Evolutionary conservation across 192 early-diverging fungal species (phyloP), one percentile per base, ranked within the genome.

Genomic region (Backusella sp.): DNA sequence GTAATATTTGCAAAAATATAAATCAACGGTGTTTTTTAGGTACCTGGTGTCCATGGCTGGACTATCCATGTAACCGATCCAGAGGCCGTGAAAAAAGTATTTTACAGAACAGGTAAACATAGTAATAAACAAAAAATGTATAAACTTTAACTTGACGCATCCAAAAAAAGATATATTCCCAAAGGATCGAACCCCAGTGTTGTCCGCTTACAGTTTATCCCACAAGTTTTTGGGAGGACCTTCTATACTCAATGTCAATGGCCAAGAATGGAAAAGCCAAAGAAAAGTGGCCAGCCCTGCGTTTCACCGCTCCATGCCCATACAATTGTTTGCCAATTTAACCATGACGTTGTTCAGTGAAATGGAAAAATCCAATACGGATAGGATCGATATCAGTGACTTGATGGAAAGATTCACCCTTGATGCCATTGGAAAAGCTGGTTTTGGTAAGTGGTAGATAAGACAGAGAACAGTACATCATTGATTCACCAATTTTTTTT

Each of bases 361-460:
- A 23, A 69, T 69, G 19, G 68, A 69, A n/a, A 37, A 37, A 14
- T n/a, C 12, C 7, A 67, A 72, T 14, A 56, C 53, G 1, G 1
- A 21, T 8, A 23, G 35, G 8, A 39, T 41, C 8, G 19, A 69
- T 41, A 69, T 69, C 68, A 69, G 34, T 14, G n/a, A 36, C 11
- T 19, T 69, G 8, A 23, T 69, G 7, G 68, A 69, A 19, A 41
- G 35, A 12, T 69, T 32, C 12, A 74, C 77, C 1, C 72, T 79
- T 36, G 77, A 79, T 70, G 73, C 66, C 26, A 79, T 79, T 62
- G 77, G 77, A 9, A 52, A 59, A 66, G 73, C 77, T 39, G 73
- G 67, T 3, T 79, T 79, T 74, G 77, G 77, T 28, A 73, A 70
- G 17, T 46, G 53, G 21, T 70, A 73, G 12, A 28, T 74, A 67